Conservation (phyloP, 768 basidiomycete species). For the Boletellus emodensis region DNA sequence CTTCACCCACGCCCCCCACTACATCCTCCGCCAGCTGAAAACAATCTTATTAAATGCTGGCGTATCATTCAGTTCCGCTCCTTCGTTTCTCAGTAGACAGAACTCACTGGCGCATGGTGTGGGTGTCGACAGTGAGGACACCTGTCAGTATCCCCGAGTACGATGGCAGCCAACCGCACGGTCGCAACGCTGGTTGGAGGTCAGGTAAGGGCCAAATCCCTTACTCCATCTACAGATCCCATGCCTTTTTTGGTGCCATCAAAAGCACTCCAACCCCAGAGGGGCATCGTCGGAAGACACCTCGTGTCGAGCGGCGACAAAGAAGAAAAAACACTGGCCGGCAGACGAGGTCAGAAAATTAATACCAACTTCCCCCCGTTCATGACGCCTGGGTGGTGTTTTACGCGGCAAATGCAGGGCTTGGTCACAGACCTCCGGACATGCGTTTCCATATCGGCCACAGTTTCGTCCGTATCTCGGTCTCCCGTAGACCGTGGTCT, state of each 20-base stretch:
- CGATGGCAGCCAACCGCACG: neutral
- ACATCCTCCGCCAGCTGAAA: slow-evolving; percentile 3
- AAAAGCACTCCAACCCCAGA: neutral
- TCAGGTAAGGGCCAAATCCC: neutral
- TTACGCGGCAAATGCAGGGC: neutral
- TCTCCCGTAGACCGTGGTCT: neutral
- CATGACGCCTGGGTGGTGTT: neutral
- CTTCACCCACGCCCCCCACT: neutral
- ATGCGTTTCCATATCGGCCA: slow-evolving; percentile 1
- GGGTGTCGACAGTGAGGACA: neutral
- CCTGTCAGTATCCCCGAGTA: neutral
- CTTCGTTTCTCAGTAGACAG: neutral
- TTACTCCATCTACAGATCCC: slow-evolving; percentile 1
- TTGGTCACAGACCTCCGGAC: slow-evolving; percentile 2
- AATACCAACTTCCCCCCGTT: neutral
- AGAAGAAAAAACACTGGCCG: neutral
- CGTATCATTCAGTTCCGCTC: neutral
- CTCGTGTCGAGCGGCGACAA: neutral
- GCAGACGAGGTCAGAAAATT: slow-evolving; percentile 5
- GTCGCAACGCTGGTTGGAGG: neutral
- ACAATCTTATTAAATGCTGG: neutral
- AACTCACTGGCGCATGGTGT: neutral
- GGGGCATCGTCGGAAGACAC: neutral
- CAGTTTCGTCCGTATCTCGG: neutral
- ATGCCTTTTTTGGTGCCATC: neutral